Percentiles rank a stretch among this genome's conserved stretches.
Evolutionary conservation across 306 rosid genomes (phyloP).

Genomic region (Vigna hirtella): DNA sequence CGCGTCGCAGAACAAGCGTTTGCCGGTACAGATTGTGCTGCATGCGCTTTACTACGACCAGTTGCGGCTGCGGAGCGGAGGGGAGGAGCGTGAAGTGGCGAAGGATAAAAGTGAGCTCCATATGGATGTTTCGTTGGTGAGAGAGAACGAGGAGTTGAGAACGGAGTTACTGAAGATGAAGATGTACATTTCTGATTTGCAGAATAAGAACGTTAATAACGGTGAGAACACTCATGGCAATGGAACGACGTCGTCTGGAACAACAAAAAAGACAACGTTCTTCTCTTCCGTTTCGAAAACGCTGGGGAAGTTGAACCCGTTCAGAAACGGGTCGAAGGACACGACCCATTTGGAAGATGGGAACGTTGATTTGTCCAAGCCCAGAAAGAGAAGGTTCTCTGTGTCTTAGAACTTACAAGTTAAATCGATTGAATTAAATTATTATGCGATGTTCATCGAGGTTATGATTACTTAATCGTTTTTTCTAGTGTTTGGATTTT

Average conservation of each 20-base stretch:
- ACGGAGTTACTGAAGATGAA: slow-evolving; percentile 76
- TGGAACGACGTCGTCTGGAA: slow-evolving; percentile 46
- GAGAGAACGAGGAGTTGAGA: slow-evolving; percentile 72
- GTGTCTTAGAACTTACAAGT: slow-evolving; percentile 52
- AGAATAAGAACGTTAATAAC: slow-evolving; percentile 32
- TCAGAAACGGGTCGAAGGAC: slow-evolving; percentile 76
- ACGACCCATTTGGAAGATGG: slow-evolving; percentile 66
- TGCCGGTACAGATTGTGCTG: slow-evolving; percentile 77
- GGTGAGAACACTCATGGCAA: not conserved
- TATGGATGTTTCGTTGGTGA: slow-evolving; percentile 64
- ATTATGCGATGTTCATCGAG: not conserved
- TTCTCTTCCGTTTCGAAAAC: slow-evolving; percentile 71
- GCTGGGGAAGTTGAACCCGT: slow-evolving; percentile 73
- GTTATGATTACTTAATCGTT: not conserved
- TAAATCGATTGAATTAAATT: not conserved
- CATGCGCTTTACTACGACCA: slow-evolving; percentile 88
- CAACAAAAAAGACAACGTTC: slow-evolving; percentile 48
- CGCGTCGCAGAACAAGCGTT: slow-evolving; percentile 82
- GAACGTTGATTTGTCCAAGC: slow-evolving; percentile 63
- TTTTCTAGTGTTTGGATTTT: not conserved
- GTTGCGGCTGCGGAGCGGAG: slow-evolving; percentile 69
- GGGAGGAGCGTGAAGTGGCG: slow-evolving; percentile 40
- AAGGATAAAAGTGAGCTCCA: slow-evolving; percentile 54
- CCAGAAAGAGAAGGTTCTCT: slow-evolving; percentile 93
- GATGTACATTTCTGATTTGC: slow-evolving; percentile 62